Base-by-base conservation (phyloP, 306 rosid species). In the Cotoneaster glaucophyllus region DNA sequence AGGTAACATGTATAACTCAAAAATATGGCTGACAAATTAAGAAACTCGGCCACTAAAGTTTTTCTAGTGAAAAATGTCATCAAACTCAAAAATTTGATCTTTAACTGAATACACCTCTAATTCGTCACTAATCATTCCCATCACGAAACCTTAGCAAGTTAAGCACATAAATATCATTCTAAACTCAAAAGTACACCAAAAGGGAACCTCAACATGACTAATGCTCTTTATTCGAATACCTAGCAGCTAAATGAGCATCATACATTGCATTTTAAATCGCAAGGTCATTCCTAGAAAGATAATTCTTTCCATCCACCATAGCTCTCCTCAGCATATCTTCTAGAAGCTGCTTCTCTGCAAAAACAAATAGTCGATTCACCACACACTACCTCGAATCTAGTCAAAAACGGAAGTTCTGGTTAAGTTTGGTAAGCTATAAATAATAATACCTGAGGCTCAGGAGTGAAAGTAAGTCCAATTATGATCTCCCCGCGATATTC, bases 251-350 rank as follows among this genome's bases (percentile, higher is more conserved):
- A 34, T 50, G 21, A 28, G 39, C 22, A 31, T 71, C n/a, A 3
- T 32, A 32, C 75, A 53, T 71, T 32, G 15, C 64, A 58, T 37
- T 54, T 19, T 4, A n/a, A 53, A 32, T 4, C 43, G 54, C 64
- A 41, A 2, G 39, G 0, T 34, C 8, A 34, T 34, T 34, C 39
- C 8, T 34, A 18, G 74, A 69, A 78, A 5, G 78, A 9, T 18
- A 93, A 91, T 53, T 89, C 80, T 72, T 88, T 89, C 95, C 93
- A 91, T 59, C 95, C 97, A 52, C 95, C 97, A 44, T 78, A 73
- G 78, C 56, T 79, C 58, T 86, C 81, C 62, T 67, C 80, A 58
- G 54, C 65, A 7, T n/a, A 12, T 21, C 32, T 48, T 0, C 11
- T 43, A 15, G 12, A 29, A 17, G 73, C 39, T 43, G 8, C 3